Evolutionary conservation across 2,329 filamentous ascomycete genomes (phyloP), one percentile per base, ranked within the genome.

Genomic region (Apiospora koreana): DNA sequence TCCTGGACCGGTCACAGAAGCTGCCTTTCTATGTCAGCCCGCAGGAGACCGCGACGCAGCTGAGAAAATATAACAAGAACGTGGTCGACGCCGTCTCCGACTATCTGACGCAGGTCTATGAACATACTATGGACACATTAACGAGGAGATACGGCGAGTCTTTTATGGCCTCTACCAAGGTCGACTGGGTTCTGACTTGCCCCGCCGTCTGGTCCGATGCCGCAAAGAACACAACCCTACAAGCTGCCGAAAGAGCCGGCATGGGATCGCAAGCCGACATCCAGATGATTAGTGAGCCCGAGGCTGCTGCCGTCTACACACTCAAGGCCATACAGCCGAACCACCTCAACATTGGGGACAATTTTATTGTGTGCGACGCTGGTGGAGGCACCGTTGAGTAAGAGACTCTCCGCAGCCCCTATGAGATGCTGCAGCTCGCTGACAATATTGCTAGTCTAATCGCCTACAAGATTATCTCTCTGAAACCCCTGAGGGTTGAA

Each of bases 141-240:
- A 92, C 88, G 1, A 85, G 91, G 71, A 85, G 92, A 65, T 95
- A 94, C 77, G 93, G 93, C 75, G 91, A 93, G 80, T 90, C 89
- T 0, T 95, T 95, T 76, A 93, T 95, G 89, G 87, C 88, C 8
- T 89, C 88, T 9, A 94, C 92, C 6, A 90, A 90, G 75, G 90
- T 94, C 48, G 90, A 95, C 72, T 95, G 93, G 75, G 92, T 95
- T 66, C 84, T 96, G 69, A 95, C 93, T 0, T 93, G 93, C 68
- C 93, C 93, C 9, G 93, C 93, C 9, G 92, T 95, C 9, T 96
- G 93, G 93, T 93, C 90, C 31, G 93, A 96, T 78, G 89, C 92
- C 0, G 93, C 93, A n/a, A 95, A 95, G 82, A 93, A 94, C 79
- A 93, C 92, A 7, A 95, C 93, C 2, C 81, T 94, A 66, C 88